Evolutionary conservation across 2,329 filamentous ascomycete genomes (phyloP).

Genomic region (Penicillium sp.): DNA sequence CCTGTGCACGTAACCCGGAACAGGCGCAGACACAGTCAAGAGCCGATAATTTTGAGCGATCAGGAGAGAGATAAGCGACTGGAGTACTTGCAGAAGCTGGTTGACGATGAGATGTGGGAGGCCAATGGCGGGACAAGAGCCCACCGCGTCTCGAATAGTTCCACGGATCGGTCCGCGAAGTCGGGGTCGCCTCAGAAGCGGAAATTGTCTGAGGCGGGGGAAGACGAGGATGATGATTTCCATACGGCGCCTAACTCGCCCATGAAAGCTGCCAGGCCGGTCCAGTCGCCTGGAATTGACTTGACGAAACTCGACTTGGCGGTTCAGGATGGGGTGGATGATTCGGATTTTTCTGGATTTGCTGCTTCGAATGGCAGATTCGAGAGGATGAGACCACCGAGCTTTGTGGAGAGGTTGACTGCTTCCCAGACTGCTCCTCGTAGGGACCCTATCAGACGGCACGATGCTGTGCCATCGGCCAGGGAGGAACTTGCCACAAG

Average conservation of each 20-base stretch:
- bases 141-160: conserved; percentile 11
- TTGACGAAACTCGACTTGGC: background rate
- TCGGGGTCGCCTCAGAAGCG: conserved; percentile 10
- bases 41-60: conserved; percentile 14
- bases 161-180: background rate
- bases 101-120: conserved; percentile 32
- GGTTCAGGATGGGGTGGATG: background rate
- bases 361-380: background rate
- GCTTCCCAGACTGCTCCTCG: conserved; percentile 5
- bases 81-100: conserved; percentile 27
- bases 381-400: conserved; percentile 1
- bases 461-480: conserved; percentile 18
- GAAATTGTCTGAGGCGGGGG: background rate
- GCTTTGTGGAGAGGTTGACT: conserved; percentile 18
- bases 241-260: conserved; percentile 36
- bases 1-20: background rate
- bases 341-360: background rate
- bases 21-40: conserved; percentile 2
- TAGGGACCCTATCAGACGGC: conserved; percentile 9
- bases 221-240: conserved; percentile 27
- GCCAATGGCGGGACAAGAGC: conserved; percentile 21
- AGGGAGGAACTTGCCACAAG: conserved; percentile 19
- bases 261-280: conserved; percentile 10
- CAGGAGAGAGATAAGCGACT: conserved; percentile 30
- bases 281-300: background rate